These are phyloP conservation scores for Melampsora occidentalis DNA, from an alignment of 1,284 basidiomycete species.

Conservation along the genomic window DNA sequence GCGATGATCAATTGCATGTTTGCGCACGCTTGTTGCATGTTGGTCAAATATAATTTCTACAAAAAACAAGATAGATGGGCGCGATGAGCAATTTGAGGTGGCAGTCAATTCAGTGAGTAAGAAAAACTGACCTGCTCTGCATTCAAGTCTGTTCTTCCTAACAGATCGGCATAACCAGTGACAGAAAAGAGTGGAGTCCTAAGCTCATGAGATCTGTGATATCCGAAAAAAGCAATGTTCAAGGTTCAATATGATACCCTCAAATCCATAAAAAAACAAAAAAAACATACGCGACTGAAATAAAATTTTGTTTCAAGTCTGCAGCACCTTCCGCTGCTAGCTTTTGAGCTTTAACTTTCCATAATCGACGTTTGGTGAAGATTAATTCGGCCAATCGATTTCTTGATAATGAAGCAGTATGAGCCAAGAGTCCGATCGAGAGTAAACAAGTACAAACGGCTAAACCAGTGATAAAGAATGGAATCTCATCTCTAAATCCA, in stretches of 20 bases:
- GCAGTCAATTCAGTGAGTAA: background rate
- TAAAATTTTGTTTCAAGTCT: constrained; percentile 47
- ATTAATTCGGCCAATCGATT: constrained; percentile 45
- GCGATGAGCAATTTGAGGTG: background rate
- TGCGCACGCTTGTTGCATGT: constrained; percentile 46
- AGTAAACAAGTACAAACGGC: constrained; percentile 46
- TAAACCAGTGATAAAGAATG: constrained; percentile 45
- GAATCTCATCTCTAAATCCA: constrained; percentile 24
- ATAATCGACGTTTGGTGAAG: constrained; percentile 45
- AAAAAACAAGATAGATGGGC: background rate
- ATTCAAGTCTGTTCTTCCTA: constrained; percentile 45
- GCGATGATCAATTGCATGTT: constrained; percentile 47
- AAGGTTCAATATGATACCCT: background rate
- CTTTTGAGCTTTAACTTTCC: constrained; percentile 45
- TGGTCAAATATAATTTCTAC: constrained; percentile 44
- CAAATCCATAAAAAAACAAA: constrained; percentile 23
- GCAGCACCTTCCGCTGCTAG: constrained; percentile 45
- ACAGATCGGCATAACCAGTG: constrained; percentile 46
- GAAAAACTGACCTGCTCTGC: constrained; percentile 43
- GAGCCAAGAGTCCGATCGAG: constrained; percentile 46
- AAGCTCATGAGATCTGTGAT: constrained; percentile 40
- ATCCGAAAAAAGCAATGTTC: background rate
- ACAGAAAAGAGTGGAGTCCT: constrained; percentile 47
- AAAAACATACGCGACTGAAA: constrained; percentile 46
- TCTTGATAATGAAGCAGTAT: constrained; percentile 45